Base-by-base conservation (phyloP, 176 grass and related monocot genomes). In the Phyllostachys edulis region DNA sequence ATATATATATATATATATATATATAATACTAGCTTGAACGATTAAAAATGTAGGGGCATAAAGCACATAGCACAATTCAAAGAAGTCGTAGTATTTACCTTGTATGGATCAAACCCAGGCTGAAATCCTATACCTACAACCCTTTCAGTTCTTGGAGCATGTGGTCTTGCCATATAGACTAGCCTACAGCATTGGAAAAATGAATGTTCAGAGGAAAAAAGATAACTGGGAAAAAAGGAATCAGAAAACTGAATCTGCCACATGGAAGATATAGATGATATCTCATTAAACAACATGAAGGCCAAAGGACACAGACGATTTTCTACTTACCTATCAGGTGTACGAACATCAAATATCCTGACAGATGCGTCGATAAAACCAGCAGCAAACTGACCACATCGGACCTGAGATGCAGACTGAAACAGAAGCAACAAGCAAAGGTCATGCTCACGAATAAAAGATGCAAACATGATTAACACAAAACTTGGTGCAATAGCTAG, bases 121-220 rank as follows among this genome's bases (percentile, higher is more conserved):
- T 99, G 97, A 90, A 99, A 99, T 7, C 97, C 97, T 78, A 99
- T 84, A 66, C 97, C 97, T 27, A 99, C 91, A 80, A 99, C 91
- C 50, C 80, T 92, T 78, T 94, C 91, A 64, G 90, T 87, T 79
- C 86, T 92, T 79, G 91, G 93, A 52, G 78, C 84, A 90, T 99
- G 97, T 24, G 93, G 97, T 80, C 62, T 89, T 47, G 93, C 90
- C 73, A 52, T 88, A 86, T 81, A 99, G 49, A 91, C 88, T 36
- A 67, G 63, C 84, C 97, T 99, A 75, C 42, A 89, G 73, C 37
- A 92, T 85, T 51, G 18, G 37, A 66, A 26, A 64, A 45, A 40
- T 76, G 51, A 76, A 56, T n/a, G 75, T 68, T 34, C 37, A 41
- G 17, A 75, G 44, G 51, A 41, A 63, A 41, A 24, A 29, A 17